Conservation (phyloP, 2,329 filamentous ascomycete species). For the Cytospora schulzeri region DNA sequence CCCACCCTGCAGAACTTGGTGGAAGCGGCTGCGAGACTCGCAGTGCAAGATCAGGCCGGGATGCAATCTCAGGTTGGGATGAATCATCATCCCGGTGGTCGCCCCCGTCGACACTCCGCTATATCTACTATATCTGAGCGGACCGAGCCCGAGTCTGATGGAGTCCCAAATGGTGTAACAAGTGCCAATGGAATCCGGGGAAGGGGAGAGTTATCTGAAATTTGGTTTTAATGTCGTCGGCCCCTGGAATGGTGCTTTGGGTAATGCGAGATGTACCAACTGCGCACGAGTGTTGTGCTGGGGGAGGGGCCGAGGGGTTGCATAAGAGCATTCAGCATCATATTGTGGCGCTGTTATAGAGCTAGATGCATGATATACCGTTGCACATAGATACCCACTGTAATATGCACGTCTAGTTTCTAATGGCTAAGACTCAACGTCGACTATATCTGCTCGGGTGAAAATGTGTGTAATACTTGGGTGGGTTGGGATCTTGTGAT, state of each 20-base stretch:
- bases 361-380: background rate
- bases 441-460: background rate
- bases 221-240: background rate
- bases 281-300: background rate
- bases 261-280: background rate
- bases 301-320: background rate
- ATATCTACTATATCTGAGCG: conserved; percentile 3
- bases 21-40: background rate
- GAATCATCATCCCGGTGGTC: background rate
- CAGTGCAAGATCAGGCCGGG: background rate
- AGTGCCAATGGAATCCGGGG: background rate
- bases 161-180: background rate
- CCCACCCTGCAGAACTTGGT: background rate
- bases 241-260: background rate
- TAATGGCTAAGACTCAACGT: background rate
- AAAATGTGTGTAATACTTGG: background rate
- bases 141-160: background rate
- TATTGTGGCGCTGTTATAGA: background rate
- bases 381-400: background rate
- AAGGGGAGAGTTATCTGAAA: background rate
- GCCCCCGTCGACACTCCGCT: background rate
- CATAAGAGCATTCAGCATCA: background rate
- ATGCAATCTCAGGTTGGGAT: background rate
- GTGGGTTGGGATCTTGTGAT: too few species aligned
- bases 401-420: background rate